These are phyloP conservation scores for Claviceps capensis DNA, from an alignment of 2,329 filamentous ascomycete genomes.

Conservation along the genomic window DNA sequence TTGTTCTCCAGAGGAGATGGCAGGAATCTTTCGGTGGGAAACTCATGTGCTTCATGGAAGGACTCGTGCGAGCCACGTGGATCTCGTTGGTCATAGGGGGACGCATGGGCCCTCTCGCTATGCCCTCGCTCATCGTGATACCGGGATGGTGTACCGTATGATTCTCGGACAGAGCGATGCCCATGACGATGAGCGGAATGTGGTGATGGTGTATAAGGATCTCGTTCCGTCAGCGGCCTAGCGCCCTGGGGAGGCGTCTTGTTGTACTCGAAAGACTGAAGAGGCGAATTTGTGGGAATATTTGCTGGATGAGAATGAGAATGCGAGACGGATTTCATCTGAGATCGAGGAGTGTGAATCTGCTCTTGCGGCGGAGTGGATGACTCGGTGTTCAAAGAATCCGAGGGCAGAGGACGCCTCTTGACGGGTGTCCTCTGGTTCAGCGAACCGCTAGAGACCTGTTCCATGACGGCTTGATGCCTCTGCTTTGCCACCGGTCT, in stretches of 20 bases:
- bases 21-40: constrained; percentile 20
- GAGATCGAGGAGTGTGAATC: constrained; percentile 32
- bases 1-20: constrained; percentile 26
- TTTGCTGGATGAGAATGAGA: constrained; percentile 15
- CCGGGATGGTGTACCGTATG: constrained; percentile 20
- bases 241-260: constrained; percentile 19
- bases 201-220: constrained; percentile 22
- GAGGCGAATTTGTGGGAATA: constrained; percentile 37
- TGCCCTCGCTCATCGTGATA: constrained; percentile 25
- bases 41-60: constrained; percentile 20
- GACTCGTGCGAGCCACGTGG: constrained; percentile 21
- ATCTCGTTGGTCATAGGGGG: constrained; percentile 25
- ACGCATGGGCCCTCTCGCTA: constrained; percentile 16
- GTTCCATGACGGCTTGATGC: constrained; percentile 21
- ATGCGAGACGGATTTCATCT: constrained; percentile 26
- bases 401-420: constrained; percentile 68
- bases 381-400: constrained; percentile 50
- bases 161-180: constrained; percentile 21
- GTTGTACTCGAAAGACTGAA: constrained; percentile 38
- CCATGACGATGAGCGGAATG: constrained; percentile 17
- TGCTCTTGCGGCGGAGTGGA: constrained; percentile 24
- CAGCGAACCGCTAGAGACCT: constrained; percentile 23
- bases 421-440: constrained; percentile 53
- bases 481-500: constrained; percentile 47
- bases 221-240: constrained; percentile 12